Base-by-base conservation (phyloP, 1,284 basidiomycete genomes). In the Xerocomus amazonicus region DNA sequence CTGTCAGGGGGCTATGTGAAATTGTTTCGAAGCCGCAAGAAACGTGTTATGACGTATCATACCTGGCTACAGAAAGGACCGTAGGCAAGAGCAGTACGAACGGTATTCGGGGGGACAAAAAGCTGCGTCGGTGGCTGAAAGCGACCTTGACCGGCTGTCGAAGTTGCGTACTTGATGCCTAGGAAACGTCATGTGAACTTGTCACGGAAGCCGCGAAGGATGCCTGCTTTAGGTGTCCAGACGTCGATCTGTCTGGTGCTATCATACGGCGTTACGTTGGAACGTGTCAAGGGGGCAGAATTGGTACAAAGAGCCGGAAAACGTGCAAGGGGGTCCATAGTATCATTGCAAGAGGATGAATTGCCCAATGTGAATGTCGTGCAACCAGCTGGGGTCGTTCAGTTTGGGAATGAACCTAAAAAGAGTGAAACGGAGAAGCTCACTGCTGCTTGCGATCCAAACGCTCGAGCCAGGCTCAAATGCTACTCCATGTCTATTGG, bases 31-130 rank as follows among this genome's bases (percentile, higher is more conserved):
- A 13, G 13, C 3, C 9, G 12, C 13, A 17, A 9, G 8, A 16
- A 9, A 9, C 9, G 1, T 14, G n/a, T 16, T 14, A 39, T 16
- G 7, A 29, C 13, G 4, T 10, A 3, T 23, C 46, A 0, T 43
- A 51, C 57, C 50, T 51, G 57, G n/a, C 57, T 54, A 28, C 59
- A 59, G 27, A 39, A 43, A 6, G 47, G 51, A n/a, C 54, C 55
- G 31, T 59, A 53, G 8, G 41, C 8, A 13, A 47, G 36, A 12
- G 51, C 47, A 7, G 23, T 17, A 17, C 47, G 48, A 9, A 57
- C 9, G 4, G 46, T 40, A 5, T 46, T 7, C n/a, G 43, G n/a
- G 10, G 46, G 33, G 34, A 56, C 46, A 6, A 42, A 5, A 14
- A 60, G 31, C 1, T 45, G 29, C 7, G n/a, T 57, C 5, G 54